Evolutionary conservation across 768 basidiomycete genomes (phyloP).

Genomic region (Leccinum boreale): DNA sequence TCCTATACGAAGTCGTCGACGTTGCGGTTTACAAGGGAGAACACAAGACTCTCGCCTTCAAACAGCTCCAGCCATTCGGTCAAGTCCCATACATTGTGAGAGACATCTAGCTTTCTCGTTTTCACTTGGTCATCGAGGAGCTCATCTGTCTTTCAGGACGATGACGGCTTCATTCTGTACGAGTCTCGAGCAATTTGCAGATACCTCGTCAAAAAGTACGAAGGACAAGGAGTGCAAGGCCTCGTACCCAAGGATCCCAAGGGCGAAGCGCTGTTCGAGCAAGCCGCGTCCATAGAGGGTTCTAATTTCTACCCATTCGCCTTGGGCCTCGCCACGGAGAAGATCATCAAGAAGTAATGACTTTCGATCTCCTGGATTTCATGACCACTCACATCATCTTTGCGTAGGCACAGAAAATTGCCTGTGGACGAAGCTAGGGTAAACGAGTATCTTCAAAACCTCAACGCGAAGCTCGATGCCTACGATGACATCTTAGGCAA

Average conservation of each 20-base stretch:
- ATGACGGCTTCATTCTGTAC: neutral
- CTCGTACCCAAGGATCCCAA: conserved; percentile 18
- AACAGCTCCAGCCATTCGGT: conserved; percentile 15
- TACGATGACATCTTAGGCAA: conserved; percentile 54
- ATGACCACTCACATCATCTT: conserved; percentile 2
- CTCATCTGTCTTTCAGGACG: neutral
- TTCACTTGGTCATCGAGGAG: neutral
- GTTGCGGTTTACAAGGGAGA: conserved; percentile 10
- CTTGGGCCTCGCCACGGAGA: conserved; percentile 40
- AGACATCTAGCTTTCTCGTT: neutral
- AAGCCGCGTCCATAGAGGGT: conserved; percentile 16
- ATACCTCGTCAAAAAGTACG: conserved; percentile 30
- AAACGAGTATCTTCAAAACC: conserved; percentile 15
- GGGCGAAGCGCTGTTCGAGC: conserved; percentile 18
- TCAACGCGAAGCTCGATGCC: conserved; percentile 42
- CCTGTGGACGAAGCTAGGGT: conserved; percentile 24
- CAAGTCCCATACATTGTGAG: conserved; percentile 10
- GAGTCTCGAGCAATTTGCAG: neutral
- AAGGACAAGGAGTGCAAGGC: conserved; percentile 16
- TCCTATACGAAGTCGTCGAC: conserved; percentile 36
- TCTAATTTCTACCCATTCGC: conserved; percentile 50
- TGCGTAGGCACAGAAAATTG: conserved; percentile 4
- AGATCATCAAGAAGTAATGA: conserved; percentile 48
- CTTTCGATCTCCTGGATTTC: conserved; percentile 9
- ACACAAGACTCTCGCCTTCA: neutral